Evolutionary conservation across 768 basidiomycete genomes (phyloP).

Genomic region (Solioccasus polychromus): DNA sequence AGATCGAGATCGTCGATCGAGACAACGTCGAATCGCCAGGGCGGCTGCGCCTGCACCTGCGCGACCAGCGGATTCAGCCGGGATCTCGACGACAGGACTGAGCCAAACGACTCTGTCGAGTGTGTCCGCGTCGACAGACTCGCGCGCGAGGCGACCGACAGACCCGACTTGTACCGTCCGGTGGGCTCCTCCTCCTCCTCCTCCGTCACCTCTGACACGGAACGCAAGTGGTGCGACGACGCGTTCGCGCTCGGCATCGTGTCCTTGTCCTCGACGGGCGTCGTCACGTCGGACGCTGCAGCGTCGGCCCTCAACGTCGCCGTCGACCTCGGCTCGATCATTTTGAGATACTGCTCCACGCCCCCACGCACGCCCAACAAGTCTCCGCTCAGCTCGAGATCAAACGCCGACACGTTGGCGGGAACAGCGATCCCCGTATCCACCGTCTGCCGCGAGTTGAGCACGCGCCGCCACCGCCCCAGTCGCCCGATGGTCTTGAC

Average conservation of each 20-base stretch:
- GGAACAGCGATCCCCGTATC: slow-evolving; percentile 36
- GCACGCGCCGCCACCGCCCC: slow-evolving; percentile 78
- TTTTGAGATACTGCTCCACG: slow-evolving; percentile 63
- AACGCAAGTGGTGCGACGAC: slow-evolving; percentile 24
- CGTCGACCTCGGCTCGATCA: slow-evolving; percentile 41
- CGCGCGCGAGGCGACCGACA: slow-evolving; percentile 20
- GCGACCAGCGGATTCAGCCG: slow-evolving; percentile 31
- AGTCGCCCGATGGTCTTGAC: slow-evolving; percentile 81
- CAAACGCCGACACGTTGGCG: slow-evolving; percentile 65
- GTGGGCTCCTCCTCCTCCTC: slow-evolving; percentile 28
- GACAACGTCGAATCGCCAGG: slow-evolving; percentile 67
- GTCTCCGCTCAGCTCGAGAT: slow-evolving; percentile 64
- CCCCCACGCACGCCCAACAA: slow-evolving; percentile 58
- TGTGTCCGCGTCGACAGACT: slow-evolving; percentile 26
- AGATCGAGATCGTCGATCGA: slow-evolving; percentile 78
- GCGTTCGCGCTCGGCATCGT: slow-evolving; percentile 4
- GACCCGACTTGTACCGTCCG: slow-evolving; percentile 24
- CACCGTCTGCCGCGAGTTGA: slow-evolving; percentile 46
- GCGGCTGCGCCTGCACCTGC: slow-evolving; percentile 38
- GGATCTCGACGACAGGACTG: slow-evolving; percentile 30
- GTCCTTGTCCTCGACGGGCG: slow-evolving; percentile 1
- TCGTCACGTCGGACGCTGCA: slow-evolving; percentile 1
- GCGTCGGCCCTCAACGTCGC: slow-evolving; percentile 13
- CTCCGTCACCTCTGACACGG: slow-evolving; percentile 31
- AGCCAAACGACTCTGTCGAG: slow-evolving; percentile 34